Evolutionary conservation across 1,139 yeast species (phyloP).

Genomic region (Suhomyces coccinellae): DNA sequence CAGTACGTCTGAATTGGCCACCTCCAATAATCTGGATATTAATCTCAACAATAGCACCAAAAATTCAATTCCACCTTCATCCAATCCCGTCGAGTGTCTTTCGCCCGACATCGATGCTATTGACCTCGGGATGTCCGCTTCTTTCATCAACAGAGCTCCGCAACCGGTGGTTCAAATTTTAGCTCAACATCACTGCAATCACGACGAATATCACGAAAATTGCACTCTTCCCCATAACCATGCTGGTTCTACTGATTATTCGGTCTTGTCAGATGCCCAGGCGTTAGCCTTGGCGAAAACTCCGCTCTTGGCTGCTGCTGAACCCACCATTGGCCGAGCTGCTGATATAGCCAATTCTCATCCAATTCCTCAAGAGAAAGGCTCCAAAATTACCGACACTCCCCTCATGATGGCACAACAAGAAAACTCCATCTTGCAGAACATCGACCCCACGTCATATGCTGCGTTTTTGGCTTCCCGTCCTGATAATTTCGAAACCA

Average conservation of each 20-base stretch:
- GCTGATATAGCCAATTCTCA: slow-evolving; percentile 47
- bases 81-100: neutral
- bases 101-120: slow-evolving; percentile 32
- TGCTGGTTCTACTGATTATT: slow-evolving; percentile 39
- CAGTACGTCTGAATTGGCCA: neutral
- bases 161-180: slow-evolving; percentile 37
- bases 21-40: neutral
- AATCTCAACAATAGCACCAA: too few species aligned
- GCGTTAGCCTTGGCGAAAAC: slow-evolving; percentile 54
- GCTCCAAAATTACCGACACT: slow-evolving; percentile 21
- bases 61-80: too few species aligned
- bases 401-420: slow-evolving; percentile 51
- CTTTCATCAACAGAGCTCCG: slow-evolving; percentile 45
- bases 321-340: slow-evolving; percentile 53
- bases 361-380: slow-evolving; percentile 9
- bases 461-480: slow-evolving; percentile 77
- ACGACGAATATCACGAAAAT: slow-evolving; percentile 32
- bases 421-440: slow-evolving; percentile 41
- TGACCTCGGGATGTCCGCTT: slow-evolving; percentile 49
- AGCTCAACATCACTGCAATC: slow-evolving; percentile 18
- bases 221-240: slow-evolving; percentile 41
- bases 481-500: slow-evolving; percentile 84
- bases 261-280: slow-evolving; percentile 48
- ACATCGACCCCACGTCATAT: slow-evolving; percentile 67
- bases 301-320: slow-evolving; percentile 55